Evolutionary conservation across 306 rosid genomes (phyloP), one percentile per base, ranked within the genome.

Genomic region (Hippophae rhamnoides): DNA sequence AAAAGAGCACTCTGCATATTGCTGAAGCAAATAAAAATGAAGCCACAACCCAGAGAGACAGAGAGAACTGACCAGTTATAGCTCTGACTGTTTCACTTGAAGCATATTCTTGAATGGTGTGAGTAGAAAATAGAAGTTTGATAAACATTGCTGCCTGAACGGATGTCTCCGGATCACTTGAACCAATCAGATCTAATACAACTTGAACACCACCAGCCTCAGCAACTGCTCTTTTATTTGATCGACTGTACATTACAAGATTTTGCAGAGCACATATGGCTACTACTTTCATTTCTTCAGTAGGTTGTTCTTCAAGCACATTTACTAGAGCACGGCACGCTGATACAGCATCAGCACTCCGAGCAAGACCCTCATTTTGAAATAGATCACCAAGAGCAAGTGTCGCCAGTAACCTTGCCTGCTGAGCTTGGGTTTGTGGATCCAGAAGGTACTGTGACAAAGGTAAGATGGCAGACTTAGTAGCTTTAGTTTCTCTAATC

Each of bases 121-220:
- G 74, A 76, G 88, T 93, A 63, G 99, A 86, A 82, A 93, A 93
- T 56, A 93, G 89, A 69, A 93, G 97, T 77, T 93, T 93, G 63
- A 86, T 42, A 79, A 93, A 93, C 95, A 86, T 93, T 68, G 95
- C 97, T 52, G 99, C 99, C 75, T 93, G 99, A 72, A 93, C 58
- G 51, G 99, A 84, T 43, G 99, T 88, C 40, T 93, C 99, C 62
- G 94, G 99, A 18, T 84, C 85, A 69, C 99, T 86, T 52, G 97
- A 86, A 78, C 99, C 94, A 62, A 93, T 86, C 63, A 93, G 80
- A 81, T 93, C 99, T 84, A 93, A 57, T 73, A 93, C 85, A 66
- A 89, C 97, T 81, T 93, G 99, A 69, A 93, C 99, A 47, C 99
- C 99, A 72, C 99, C 95, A 8, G 97, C 97, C 87, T 93, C 97